These are phyloP conservation scores for Teunomyces pallodes DNA, from an alignment of 805 yeast genomes.

Conservation along the genomic window DNA sequence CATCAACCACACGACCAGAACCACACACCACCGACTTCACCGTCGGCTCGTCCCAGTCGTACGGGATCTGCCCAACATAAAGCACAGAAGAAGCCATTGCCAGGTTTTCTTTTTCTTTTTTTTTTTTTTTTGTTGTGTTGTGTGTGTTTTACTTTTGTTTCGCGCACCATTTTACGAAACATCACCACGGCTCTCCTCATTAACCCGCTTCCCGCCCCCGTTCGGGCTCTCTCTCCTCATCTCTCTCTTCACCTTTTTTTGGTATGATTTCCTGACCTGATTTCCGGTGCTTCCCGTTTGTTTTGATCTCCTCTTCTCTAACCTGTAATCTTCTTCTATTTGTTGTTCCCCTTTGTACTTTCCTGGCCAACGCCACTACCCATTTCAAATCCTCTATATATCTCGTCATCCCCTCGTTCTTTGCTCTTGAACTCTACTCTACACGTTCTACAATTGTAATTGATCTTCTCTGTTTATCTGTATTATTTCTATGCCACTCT, in stretches of 20 bases:
- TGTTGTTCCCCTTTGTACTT: too few species aligned
- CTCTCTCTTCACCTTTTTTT: too few species aligned
- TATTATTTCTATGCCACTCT: slow-evolving; percentile 34
- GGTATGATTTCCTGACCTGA: too few species aligned
- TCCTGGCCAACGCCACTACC: too few species aligned
- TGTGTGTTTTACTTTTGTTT: not conserved
- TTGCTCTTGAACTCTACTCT: not conserved
- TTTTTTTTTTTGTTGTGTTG: too few species aligned
- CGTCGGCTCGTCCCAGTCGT: slow-evolving; percentile 66
- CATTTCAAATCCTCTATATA: too few species aligned
- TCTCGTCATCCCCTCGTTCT: too few species aligned
- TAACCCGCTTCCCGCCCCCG: too few species aligned
- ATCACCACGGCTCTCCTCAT: not conserved
- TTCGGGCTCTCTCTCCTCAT: too few species aligned
- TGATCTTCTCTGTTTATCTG: not conserved
- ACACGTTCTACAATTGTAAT: not conserved
- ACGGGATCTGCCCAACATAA: slow-evolving; percentile 64
- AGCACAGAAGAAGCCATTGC: slow-evolving; percentile 40
- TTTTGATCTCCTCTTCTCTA: too few species aligned
- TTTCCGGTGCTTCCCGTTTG: too few species aligned
- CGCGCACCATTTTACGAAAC: not conserved
- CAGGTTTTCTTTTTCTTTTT: not conserved
- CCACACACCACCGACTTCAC: slow-evolving; percentile 66
- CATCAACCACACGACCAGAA: slow-evolving; percentile 67
- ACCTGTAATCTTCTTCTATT: too few species aligned